Evolutionary conservation across 768 basidiomycete species (phyloP), one percentile per base, ranked within the genome.

Genomic region (Leccinum longicurvipes): DNA sequence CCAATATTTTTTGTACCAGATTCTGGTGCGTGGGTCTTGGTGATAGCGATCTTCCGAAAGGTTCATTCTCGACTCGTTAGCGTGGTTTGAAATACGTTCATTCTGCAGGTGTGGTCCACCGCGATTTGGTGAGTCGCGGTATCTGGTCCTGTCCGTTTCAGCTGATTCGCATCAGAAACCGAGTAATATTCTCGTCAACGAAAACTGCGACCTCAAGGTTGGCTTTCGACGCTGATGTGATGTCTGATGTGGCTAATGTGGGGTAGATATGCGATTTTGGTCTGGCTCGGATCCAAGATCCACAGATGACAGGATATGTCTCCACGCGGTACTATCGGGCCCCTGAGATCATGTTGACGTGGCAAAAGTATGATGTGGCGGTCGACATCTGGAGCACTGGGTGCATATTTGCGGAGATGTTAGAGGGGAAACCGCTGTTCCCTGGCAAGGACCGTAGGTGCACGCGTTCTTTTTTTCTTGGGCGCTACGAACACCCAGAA

Each of bases 361-460:
- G 97, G 97, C 97, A 99, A 74, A 98, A 98, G 78, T 99, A 99
- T 76, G 96, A 98, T 72, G 95, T 98, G 54, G 97, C 96, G 50
- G 97, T 99, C 59, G 97, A 99, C 71, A 96, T 98, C 70, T 98
- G 97, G 97, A 95, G 92, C 67, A 94, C 95, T 11, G 97, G 95
- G 6, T 99, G 97, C 77, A 98, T 99, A 72, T 98, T 99, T 67
- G 97, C 97, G 6, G 97, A 99, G 78, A 99, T 99, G 97, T 76
- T 99, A 48, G 95, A 98, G 71, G 97, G 97, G 29, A 98, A 98
- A 71, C 96, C 97, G 0, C 77, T 99, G 62, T 99, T 99, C 82
- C 97, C 97, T 25, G 97, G 97, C 55, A 98, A 98, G 79, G 97
- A 99, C 67, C 97, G 96, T 98, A 73, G 75, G 95, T 88, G 2